Base-by-base conservation (phyloP, 495 filamentous ascomycete species). In the Oidiodendron maius region DNA sequence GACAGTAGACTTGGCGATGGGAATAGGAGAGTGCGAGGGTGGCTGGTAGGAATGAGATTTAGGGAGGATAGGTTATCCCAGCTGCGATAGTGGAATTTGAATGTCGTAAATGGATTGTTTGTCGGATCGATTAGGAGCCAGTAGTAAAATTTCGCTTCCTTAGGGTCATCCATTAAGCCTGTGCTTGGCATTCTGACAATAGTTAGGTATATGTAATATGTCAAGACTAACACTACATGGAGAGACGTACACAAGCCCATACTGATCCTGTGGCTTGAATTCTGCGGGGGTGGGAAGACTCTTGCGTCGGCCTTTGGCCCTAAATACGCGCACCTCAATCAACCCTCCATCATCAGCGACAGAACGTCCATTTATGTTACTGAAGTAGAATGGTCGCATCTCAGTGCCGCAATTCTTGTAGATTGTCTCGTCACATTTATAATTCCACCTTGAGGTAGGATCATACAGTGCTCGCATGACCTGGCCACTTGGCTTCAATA, bases 301-400 rank as follows among this genome's bases (percentile, higher is more conserved):
- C 50, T 51, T 48, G 25, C 49, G 61, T 48, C 66, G 63, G 44
- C 57, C 63, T 32, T 57, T 62, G 1, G 73, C 71, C 23, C 75
- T 67, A 49, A 72, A 77, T 11, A 65, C 72, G 26, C 64, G 64
- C 8, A 78, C 54, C 51, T 77, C 72, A 32, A 78, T 74, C 4
- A 76, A 46, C 17, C 75, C 75, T 24, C 75, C 75, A 46, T 76
- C 71, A 30, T 69, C 65, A 22, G 71, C 70, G 11, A 60, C 48
- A n/a, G 64, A 61, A 36, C 56, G 56, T 1, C 18, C 21, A 13
- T 41, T 15, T 2, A 47, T 26, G 4, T 50, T 36, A 15, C 15
- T 42, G 36, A 59, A 61, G 25, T 51, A 44, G 50, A 61, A 61
- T 3, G 43, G 40, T 6, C 56, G 50, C n/a, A 13, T 21, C 45